Base-by-base conservation (phyloP, 2,329 filamentous ascomycete species). In the Fusarium virguliforme region DNA sequence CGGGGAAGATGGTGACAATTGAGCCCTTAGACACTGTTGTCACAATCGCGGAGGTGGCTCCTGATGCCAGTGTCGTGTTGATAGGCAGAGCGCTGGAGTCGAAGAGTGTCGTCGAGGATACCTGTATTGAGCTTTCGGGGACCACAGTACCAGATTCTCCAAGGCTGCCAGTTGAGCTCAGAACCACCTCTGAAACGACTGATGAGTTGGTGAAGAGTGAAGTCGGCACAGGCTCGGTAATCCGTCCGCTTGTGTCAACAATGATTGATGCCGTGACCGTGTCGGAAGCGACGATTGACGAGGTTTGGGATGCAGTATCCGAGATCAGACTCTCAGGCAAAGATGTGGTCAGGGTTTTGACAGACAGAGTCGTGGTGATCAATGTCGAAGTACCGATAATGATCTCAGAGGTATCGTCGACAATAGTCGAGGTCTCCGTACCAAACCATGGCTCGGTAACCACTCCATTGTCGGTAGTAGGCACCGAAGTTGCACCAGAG, bases 1-100 rank as follows among this genome's bases (percentile, higher is more conserved):
- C 72, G 5, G 74, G 66, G 10, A 62, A 64, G 9, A 74, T 53
- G 10, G 74, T 75, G 8, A 74, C 53, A 22, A 72, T 18, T 8
- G 68, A 72, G 2, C 61, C 64, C 10, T 66, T 57, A 28, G 62
- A 63, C 7, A 62, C 15, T 18, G 70, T 75, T 34, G 63, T 46
- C 30, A 72, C 53, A 5, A 56, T 63, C 3, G 62, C 43, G 1
- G 59, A 65, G 10, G 10, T 32, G 18, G 22, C 51, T 34, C 28
- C 37, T 38, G n/a, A 40, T 18, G 22, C 38, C 15, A 61, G 64
- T 6, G 59, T 72, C 4, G 48, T 41, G 24, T 62, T 71, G 40
- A 28, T 24, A 12, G 62, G 64, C 30, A 67, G 43, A n/a, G 55
- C 41, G 8, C 55, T 67, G 13, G 74, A 66, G 34, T 24, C 54